phyloP scores from a whole-genome alignment of 805 yeast genomes.

The Zygoascus ofunaensis region DNA sequence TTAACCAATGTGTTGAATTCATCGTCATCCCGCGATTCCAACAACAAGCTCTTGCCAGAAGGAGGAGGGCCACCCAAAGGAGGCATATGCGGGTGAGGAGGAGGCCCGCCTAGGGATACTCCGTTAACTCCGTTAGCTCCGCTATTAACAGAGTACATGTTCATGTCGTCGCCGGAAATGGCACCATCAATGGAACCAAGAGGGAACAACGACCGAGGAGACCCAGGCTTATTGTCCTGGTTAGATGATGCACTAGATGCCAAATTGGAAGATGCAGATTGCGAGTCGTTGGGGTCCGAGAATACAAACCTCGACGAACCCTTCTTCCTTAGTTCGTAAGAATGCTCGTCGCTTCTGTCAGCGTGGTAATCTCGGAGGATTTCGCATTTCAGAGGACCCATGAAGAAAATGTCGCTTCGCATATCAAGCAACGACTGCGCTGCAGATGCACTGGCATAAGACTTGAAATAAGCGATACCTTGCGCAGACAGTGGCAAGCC shows the following conservation, averaged over 20 bases:
- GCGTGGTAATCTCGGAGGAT: neutral
- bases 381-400: conserved; percentile 4
- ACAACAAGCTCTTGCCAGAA: conserved; percentile 24
- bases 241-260: conserved; percentile 2
- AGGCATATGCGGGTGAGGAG: neutral
- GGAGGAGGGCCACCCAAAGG: conserved; percentile 5
- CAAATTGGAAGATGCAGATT: neutral
- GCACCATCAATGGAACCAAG: conserved; percentile 3
- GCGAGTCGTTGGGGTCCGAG: neutral
- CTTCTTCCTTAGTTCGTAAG: conserved; percentile 3
- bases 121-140: neutral
- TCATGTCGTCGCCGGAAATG: neutral
- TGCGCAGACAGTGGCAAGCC: conserved; percentile 14
- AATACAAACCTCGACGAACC: conserved; percentile 3
- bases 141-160: neutral
- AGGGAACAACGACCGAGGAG: neutral
- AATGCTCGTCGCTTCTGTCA: neutral
- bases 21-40: conserved; percentile 24
- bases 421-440: conserved; percentile 11
- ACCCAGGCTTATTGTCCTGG: neutral
- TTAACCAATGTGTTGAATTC: conserved; percentile 25
- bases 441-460: conserved; percentile 9
- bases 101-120: neutral
- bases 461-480: conserved; percentile 16
- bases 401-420: conserved; percentile 11